Evolutionary conservation across 805 yeast genomes (phyloP).

Genomic region (Candida morakotiae): DNA sequence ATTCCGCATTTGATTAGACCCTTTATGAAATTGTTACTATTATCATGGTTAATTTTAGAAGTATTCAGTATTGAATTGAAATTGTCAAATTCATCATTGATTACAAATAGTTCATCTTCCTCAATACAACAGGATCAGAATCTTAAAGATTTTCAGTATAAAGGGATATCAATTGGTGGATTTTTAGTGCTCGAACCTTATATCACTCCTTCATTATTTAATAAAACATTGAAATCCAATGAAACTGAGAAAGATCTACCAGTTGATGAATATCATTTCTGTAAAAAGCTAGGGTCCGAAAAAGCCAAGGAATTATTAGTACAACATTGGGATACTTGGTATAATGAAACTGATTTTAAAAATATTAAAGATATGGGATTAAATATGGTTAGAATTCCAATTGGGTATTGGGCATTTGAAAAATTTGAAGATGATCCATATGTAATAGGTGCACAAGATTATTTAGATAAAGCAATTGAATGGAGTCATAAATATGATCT

Average conservation of each 20-base stretch:
- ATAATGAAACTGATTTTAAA: conserved; percentile 54
- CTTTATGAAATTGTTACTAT: background rate
- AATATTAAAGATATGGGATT: conserved; percentile 51
- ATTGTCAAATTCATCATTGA: background rate
- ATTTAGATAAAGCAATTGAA: conserved; percentile 57
- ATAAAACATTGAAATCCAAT: conserved; percentile 15
- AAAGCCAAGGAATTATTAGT: conserved; percentile 41
- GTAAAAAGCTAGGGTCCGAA: conserved; percentile 44
- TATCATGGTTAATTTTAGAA: background rate
- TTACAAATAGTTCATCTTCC: background rate
- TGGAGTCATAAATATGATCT: conserved; percentile 64
- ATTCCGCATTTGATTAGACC: no score
- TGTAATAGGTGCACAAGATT: conserved; percentile 60
- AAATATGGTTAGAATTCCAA: conserved; percentile 69
- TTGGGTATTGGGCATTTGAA: conserved; percentile 79
- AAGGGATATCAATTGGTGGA: conserved; percentile 48
- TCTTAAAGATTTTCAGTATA: conserved; percentile 18
- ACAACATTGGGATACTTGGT: conserved; percentile 56
- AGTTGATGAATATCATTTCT: conserved; percentile 57
- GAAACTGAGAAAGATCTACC: conserved; percentile 33
- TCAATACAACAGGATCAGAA: conserved; percentile 2
- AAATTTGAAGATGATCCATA: conserved; percentile 52
- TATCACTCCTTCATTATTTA: conserved; percentile 61
- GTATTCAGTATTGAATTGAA: background rate
- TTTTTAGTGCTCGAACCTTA: conserved; percentile 64